These are phyloP conservation scores for Saccharum officinarum DNA, from an alignment of 176 grass and related monocot genomes.

Conservation along the genomic window DNA sequence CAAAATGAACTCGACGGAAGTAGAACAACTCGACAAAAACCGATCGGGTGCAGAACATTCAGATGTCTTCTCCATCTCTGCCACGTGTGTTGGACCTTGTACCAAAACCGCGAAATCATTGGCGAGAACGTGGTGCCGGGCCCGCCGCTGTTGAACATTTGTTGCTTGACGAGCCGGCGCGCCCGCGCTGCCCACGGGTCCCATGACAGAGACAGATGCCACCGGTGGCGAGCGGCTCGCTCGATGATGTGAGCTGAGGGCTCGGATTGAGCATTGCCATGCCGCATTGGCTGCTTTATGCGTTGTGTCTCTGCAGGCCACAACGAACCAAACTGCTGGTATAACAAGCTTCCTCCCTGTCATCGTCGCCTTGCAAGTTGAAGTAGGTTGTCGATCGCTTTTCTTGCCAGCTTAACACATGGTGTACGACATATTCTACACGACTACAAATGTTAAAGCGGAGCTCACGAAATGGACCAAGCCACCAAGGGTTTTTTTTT, in stretches of 20 bases:
- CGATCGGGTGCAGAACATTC: background rate
- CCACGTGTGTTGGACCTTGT: background rate
- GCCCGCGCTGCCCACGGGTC: conserved; percentile 1
- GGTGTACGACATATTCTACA: background rate
- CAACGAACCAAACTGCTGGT: background rate
- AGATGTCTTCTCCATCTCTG: background rate
- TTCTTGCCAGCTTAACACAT: conserved; percentile 28
- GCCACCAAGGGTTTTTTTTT: background rate
- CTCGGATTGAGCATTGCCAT: background rate
- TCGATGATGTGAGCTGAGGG: background rate
- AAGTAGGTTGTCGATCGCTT: conserved; percentile 14
- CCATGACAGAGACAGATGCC: background rate
- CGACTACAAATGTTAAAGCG: background rate
- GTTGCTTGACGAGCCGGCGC: background rate
- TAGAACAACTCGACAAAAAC: background rate
- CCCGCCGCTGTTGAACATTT: background rate
- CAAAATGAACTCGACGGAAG: background rate
- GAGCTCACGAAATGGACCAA: background rate
- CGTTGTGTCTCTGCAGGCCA: background rate
- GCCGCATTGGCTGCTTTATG: background rate
- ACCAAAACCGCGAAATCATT: conserved; percentile 7
- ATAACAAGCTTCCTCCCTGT: background rate
- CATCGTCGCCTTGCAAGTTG: background rate
- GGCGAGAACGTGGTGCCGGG: conserved; percentile 8
- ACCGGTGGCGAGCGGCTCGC: background rate